Conservation (phyloP, 805 yeast genomes). For the Schwanniomyces sp. region DNA sequence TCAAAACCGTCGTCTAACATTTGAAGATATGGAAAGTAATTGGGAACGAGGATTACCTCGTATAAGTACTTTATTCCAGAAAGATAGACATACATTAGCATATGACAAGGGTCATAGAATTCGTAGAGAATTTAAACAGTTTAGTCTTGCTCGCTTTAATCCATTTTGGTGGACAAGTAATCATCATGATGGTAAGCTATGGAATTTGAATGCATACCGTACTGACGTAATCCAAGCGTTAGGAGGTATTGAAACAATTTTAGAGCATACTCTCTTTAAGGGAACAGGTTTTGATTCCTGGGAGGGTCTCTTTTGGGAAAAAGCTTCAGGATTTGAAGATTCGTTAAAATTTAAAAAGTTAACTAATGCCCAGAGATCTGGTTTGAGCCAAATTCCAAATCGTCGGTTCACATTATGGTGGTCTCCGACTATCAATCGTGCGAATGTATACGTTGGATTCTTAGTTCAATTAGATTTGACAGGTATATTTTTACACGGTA, state of each 20-base stretch:
- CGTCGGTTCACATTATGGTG: constrained; percentile 98
- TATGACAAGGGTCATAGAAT: constrained; percentile 92
- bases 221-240: constrained; percentile 95
- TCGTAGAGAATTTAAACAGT: constrained; percentile 76
- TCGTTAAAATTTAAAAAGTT: constrained; percentile 90
- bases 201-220: constrained; percentile 91
- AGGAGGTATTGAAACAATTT: constrained; percentile 95
- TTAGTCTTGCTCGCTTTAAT: constrained; percentile 65
- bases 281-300: constrained; percentile 98
- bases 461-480: constrained; percentile 94
- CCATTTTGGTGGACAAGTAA: constrained; percentile 97
- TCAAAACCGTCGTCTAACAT: constrained; percentile 80
- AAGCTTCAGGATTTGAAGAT: constrained; percentile 96
- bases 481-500: constrained; percentile 96
- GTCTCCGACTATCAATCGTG: constrained; percentile 98
- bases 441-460: constrained; percentile 97
- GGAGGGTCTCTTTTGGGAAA: constrained; percentile 99
- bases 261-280: constrained; percentile 91
- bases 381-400: constrained; percentile 95
- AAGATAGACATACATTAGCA: constrained; percentile 90
- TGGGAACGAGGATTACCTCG: constrained; percentile 99
- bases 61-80: constrained; percentile 91
- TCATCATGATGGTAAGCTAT: constrained; percentile 92
- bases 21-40: constrained; percentile 89
- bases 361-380: constrained; percentile 97